Conservation (phyloP, 1,139 yeast genomes). For the Geotrichum restrictum region DNA sequence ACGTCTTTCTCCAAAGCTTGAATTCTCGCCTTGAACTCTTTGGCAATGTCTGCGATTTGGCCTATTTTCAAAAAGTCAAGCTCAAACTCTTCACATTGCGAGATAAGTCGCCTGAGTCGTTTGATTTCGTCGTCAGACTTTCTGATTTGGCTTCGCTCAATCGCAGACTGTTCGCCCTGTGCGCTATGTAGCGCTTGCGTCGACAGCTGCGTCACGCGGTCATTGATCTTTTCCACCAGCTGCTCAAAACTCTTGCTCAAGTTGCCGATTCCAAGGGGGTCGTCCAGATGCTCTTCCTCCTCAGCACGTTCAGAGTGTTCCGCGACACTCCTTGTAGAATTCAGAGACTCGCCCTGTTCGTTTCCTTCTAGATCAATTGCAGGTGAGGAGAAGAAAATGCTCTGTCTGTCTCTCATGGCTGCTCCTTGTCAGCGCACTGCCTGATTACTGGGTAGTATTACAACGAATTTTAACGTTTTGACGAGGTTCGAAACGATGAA, state of each 20-base stretch:
- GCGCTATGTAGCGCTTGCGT: slow-evolving; percentile 29
- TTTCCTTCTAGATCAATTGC: slow-evolving; percentile 4
- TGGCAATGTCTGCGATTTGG: slow-evolving; percentile 53
- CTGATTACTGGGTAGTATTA: no score
- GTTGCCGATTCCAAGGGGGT: slow-evolving; percentile 16
- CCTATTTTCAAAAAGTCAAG: slow-evolving; percentile 62
- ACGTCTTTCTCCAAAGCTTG: slow-evolving; percentile 26
- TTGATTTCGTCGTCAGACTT: slow-evolving; percentile 45
- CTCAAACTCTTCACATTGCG: slow-evolving; percentile 55
- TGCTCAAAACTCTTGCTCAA: slow-evolving; percentile 16
- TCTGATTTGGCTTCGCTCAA: slow-evolving; percentile 25
- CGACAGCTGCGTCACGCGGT: slow-evolving; percentile 28
- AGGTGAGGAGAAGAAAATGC: slow-evolving; percentile 4
- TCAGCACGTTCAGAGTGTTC: neutral
- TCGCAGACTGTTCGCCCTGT: slow-evolving; percentile 25
- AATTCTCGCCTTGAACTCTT: slow-evolving; percentile 43
- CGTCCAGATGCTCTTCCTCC: slow-evolving; percentile 5
- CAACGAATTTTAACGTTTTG: no score
- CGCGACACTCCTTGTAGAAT: no score
- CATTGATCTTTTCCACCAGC: slow-evolving; percentile 13
- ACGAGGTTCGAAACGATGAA: no score
- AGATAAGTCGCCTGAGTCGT: slow-evolving; percentile 44
- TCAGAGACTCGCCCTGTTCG: neutral
- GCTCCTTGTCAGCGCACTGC: no score
- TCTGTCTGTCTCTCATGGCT: slow-evolving; percentile 4